Conservation (phyloP, 2,329 filamentous ascomycete genomes). For the Cordyceps tenuipes region DNA sequence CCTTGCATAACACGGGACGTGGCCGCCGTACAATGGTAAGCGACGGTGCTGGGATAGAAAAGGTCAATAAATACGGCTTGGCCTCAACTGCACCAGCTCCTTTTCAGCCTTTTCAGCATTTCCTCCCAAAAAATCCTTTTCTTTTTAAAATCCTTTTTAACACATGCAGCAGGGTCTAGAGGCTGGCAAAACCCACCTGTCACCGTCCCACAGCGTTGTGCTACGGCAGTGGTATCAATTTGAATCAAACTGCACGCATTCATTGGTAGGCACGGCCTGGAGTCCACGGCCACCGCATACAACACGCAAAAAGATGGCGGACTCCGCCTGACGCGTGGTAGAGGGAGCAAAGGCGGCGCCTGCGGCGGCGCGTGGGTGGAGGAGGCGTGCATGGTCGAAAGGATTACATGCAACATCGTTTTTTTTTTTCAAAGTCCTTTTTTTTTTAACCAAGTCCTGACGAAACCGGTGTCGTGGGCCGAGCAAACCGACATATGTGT, state of each 20-base stretch:
- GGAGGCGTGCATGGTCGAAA: constrained; percentile 1
- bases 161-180: constrained; percentile 1
- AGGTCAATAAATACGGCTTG: too few relatives aligned
- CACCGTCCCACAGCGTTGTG: background rate
- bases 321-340: background rate
- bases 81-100: background rate
- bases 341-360: background rate
- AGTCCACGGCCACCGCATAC: background rate
- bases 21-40: background rate
- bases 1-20: background rate
- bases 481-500: background rate
- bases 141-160: background rate
- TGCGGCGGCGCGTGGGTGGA: background rate
- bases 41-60: too few relatives aligned
- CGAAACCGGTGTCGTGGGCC: background rate
- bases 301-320: background rate
- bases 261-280: background rate
- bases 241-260: background rate
- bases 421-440: background rate
- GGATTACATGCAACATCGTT: background rate
- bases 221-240: constrained; percentile 2
- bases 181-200: background rate
- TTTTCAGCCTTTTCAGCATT: background rate
- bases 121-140: background rate
- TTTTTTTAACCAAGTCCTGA: too few relatives aligned